phyloP scores from a whole-genome alignment of 306 rosid genomes.

The Fragaria iinumae region DNA sequence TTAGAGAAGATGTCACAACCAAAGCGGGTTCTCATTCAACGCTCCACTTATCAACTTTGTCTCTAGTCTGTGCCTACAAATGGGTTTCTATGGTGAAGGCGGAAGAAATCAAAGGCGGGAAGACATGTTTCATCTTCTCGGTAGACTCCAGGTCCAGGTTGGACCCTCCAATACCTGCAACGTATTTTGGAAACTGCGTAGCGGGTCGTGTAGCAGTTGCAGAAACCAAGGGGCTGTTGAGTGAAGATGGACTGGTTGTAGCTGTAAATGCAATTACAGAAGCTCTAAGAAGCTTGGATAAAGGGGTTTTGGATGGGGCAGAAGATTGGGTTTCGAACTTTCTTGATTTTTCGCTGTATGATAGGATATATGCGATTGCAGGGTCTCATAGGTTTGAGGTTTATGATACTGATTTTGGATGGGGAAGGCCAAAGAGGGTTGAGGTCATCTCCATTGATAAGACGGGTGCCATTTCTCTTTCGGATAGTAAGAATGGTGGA shows the following conservation, averaged over 20 bases:
- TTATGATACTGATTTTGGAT: conserved; percentile 39
- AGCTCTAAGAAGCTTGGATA: conserved; percentile 12
- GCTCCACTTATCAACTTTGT: conserved; percentile 1
- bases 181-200: conserved; percentile 28
- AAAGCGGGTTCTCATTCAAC: background rate
- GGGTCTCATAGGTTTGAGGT: conserved; percentile 33
- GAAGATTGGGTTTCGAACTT: conserved; percentile 4
- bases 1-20: background rate
- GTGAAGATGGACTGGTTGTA: conserved; percentile 5
- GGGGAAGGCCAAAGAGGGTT: conserved; percentile 42
- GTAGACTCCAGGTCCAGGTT: conserved; percentile 14
- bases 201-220: background rate
- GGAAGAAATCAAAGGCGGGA: background rate
- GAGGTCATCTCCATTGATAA: conserved; percentile 12
- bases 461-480: background rate
- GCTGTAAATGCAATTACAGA: conserved; percentile 8
- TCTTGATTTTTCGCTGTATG: background rate
- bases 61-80: conserved; percentile 5
- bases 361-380: background rate
- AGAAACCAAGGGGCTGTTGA: conserved; percentile 15
- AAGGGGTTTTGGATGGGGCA: background rate
- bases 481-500: conserved; percentile 17
- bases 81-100: conserved; percentile 9
- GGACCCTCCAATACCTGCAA: conserved; percentile 20
- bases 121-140: background rate